Evolutionary conservation across 306 rosid species (phyloP).

Genomic region (Benincasa hispida): DNA sequence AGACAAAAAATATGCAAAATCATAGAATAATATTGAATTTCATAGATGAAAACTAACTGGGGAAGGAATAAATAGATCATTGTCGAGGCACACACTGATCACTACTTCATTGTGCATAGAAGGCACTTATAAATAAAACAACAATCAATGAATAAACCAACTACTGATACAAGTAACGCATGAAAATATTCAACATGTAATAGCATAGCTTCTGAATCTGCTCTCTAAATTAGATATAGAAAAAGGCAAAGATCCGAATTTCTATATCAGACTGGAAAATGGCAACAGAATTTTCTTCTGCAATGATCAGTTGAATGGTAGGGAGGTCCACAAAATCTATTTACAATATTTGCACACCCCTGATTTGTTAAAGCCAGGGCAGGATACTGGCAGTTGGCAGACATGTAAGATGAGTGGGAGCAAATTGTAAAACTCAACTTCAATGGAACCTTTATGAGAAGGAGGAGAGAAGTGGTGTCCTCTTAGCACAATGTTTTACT

Average conservation of each 20-base stretch:
- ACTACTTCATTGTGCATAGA: neutral
- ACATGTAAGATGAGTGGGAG: neutral
- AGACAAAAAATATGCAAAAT: conserved; percentile 6
- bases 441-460: neutral
- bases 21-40: neutral
- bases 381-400: neutral
- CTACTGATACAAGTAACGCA: neutral
- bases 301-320: neutral
- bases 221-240: neutral
- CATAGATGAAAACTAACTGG: neutral
- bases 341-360: neutral
- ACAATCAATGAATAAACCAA: neutral
- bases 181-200: neutral
- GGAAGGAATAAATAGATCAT: neutral
- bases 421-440: neutral
- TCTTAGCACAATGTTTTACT: neutral
- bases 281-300: neutral
- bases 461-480: neutral
- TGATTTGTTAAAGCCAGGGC: neutral
- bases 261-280: neutral
- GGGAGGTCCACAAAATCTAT: neutral
- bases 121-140: neutral
- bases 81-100: neutral
- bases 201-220: neutral
- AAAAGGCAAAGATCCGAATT: neutral